These are phyloP conservation scores for Ogataea methanolica DNA, from an alignment of 805 yeast species.

Conservation along the genomic window DNA sequence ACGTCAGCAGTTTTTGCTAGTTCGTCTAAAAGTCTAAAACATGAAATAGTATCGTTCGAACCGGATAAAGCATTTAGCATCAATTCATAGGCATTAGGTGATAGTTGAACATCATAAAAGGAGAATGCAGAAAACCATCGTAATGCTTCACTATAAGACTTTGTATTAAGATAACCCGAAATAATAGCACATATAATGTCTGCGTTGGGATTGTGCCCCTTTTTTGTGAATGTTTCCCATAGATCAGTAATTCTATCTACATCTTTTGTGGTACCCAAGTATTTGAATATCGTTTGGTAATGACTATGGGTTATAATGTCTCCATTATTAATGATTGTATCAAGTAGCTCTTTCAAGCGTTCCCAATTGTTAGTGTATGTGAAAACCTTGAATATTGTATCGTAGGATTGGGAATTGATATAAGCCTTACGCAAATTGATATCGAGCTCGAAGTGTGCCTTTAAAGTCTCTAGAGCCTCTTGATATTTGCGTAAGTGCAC, in stretches of 20 bases:
- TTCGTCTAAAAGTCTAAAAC: constrained; percentile 28
- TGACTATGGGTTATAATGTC: constrained; percentile 46
- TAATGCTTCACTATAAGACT: constrained; percentile 34
- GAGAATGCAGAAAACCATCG: constrained; percentile 33
- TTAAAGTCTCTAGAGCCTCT: constrained; percentile 9
- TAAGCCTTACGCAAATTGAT: constrained; percentile 1
- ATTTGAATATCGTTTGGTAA: constrained; percentile 57
- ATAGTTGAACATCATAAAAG: constrained; percentile 26
- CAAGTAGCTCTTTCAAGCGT: constrained; percentile 51
- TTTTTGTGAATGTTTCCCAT: constrained; percentile 41
- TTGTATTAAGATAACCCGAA: constrained; percentile 33
- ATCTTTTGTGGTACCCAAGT: constrained; percentile 52
- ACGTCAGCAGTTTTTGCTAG: constrained; percentile 7
- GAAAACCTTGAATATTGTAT: constrained; percentile 15
- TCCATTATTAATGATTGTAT: constrained; percentile 49
- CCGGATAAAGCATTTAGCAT: constrained; percentile 34
- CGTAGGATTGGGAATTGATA: constrained; percentile 12
- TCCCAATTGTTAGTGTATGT: constrained; percentile 38
- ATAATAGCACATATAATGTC: constrained; percentile 43
- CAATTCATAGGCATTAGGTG: constrained; percentile 28
- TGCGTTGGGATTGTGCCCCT: constrained; percentile 44
- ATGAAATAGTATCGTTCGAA: constrained; percentile 33
- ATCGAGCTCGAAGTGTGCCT: constrained; percentile 3
- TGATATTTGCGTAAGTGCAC: constrained; percentile 6
- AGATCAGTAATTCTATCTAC: constrained; percentile 32